Evolutionary conservation across 176 grass and related monocot genomes (phyloP).

Genomic region (Carex pumila): DNA sequence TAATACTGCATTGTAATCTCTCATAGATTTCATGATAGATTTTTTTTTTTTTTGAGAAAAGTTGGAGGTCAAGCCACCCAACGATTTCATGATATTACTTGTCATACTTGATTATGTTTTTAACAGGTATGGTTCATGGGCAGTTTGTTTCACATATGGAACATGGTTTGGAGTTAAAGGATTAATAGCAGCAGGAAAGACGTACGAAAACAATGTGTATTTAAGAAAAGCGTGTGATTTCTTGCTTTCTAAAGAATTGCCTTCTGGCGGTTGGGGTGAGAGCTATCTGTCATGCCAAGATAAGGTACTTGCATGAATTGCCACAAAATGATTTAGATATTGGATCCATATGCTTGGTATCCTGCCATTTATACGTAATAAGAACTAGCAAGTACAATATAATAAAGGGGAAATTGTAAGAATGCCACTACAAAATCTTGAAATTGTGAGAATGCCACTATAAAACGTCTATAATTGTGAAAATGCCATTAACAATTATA

Average conservation of each 20-base stretch:
- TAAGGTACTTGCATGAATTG: constrained; percentile 39
- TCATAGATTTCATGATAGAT: background rate
- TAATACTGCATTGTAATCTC: too few relatives aligned
- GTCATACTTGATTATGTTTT: too few relatives aligned
- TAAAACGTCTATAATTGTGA: background rate
- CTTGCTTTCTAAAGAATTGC: constrained; percentile 77
- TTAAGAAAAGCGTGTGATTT: constrained; percentile 75
- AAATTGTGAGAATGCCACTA: background rate
- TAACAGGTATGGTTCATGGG: constrained; percentile 88
- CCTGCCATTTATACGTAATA: background rate
- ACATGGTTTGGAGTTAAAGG: constrained; percentile 87
- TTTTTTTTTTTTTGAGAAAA: constrained; percentile 10
- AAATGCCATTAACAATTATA: background rate
- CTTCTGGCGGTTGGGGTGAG: constrained; percentile 94
- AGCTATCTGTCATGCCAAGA: constrained; percentile 95
- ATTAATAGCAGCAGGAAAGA: constrained; percentile 65
- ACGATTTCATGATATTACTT: too few relatives aligned
- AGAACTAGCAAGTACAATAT: background rate
- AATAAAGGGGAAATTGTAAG: too few relatives aligned
- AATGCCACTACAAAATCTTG: background rate
- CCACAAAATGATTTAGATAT: background rate
- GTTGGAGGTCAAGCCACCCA: too few relatives aligned
- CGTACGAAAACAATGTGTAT: constrained; percentile 45
- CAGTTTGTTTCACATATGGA: constrained; percentile 90
- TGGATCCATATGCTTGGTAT: background rate